Base-by-base conservation (phyloP, 1,139 yeast genomes). In the Candida sp. region DNA sequence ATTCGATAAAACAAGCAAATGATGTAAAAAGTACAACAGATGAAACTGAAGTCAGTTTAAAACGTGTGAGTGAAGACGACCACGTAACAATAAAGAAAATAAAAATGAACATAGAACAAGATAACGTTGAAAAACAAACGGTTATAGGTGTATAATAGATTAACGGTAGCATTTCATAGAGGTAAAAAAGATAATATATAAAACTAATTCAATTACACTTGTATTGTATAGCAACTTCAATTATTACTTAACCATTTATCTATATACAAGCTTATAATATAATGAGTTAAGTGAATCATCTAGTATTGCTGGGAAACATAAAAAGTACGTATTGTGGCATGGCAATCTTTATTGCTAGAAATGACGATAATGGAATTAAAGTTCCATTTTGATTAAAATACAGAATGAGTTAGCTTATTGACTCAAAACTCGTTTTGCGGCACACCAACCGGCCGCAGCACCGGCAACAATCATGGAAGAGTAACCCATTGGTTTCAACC, bases 361-460 rank as follows among this genome's bases (percentile, higher is more conserved):
- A 25, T 25, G 9, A 25, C 9, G 29, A 25, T 6, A 25, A 9
- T 25, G 29, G 9, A 25, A 9, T 25, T 6, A 6, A 6, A 9
- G 9, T 25, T 6, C 9, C 29, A 25, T 9, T 25, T 6, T 6
- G 29, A 25, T 6, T 25, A 25, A 25, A 25, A 25, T 25, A 25
- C 29, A 25, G 29, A 25, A 25, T 25, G 29, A 9, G 29, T 25
- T 6, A 6, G 29, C 29, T 25, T 25, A 25, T 25, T 25, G 29
- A 25, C 29, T 25, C 49, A 64, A 64, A 45, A 66, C 58, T 52
- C 79, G 70, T 73, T 93, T 93, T 57, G 86, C 58, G 43, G 87
- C 91, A 73, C 96, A 85, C 99, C 99, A 93, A 38, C 81, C 81
- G 49, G 88, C 97, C 40, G 98, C 96, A 48, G 88, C 96, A 50